Evolutionary conservation across 768 basidiomycete genomes (phyloP), one percentile per base, ranked within the genome.

Genomic region (Auricularia auricula-judae): DNA sequence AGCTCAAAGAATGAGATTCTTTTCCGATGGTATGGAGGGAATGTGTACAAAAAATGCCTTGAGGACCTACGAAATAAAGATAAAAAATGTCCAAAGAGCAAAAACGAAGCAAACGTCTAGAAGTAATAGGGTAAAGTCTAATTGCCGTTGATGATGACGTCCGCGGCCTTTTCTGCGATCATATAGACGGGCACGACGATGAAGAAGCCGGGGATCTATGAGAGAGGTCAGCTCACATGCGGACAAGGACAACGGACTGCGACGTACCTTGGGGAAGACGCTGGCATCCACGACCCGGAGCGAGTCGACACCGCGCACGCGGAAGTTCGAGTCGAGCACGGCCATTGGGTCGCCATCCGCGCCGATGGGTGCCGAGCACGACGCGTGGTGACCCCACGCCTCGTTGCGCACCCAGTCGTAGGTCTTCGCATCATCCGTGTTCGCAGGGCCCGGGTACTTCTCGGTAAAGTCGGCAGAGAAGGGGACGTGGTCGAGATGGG

Each of bases 321-420:
- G 63, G 63, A 66, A 66, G 65, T 61, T 54, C 21, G 47, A 34
- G 64, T 66, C 58, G 29, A 66, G 42, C 29, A 66, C 66, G 59
- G 66, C 66, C 34, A 33, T 63, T 10, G 62, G 42, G 47, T 65
- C 65, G 44, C 61, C 42, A 11, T 29, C 36, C 7, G 29, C n/a
- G 29, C 62, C 61, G 42, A 43, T 51, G 10, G 47, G 47, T 1
- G 10, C 7, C 14, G 47, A 12, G 10, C 10, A 51, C 47, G 47
- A 51, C 18, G 47, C 47, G 47, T 51, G 47, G 47, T 51, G 47
- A 18, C 47, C 47, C 47, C 47, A 51, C 10, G 16, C 47, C 10
- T 12, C 18, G 47, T 51, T 18, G 10, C 47, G 47, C 21, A 18
- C 47, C 43, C 43, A 44, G 43, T 44, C 43, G 47, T 21, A 21